Conservation (phyloP, 73 alveolate genomes). For the Tetrahymena borealis region DNA sequence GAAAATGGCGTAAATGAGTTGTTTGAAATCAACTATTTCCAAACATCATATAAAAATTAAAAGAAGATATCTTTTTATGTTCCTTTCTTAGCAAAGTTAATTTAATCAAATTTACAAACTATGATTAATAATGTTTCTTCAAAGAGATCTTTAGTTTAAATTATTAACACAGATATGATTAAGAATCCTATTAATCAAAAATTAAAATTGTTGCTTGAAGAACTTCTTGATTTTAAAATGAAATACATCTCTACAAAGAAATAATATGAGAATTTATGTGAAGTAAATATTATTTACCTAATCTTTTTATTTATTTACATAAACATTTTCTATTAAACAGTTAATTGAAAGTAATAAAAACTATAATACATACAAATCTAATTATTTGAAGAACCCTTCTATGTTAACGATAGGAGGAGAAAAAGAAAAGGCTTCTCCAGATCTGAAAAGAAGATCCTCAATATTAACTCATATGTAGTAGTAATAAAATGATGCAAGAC, state of each 20-base stretch:
- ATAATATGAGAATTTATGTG: background rate
- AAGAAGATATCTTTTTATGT: background rate
- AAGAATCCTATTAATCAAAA: background rate
- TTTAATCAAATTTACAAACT: background rate
- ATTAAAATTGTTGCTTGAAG: background rate
- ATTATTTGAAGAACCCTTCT: no score
- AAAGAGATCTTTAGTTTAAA: background rate
- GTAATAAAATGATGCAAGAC: no score
- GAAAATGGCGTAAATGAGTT: background rate
- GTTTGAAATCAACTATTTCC: background rate
- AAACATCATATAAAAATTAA: background rate
- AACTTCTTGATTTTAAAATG: background rate
- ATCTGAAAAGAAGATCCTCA: no score
- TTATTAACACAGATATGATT: background rate
- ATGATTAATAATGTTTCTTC: background rate
- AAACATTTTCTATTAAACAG: no score
- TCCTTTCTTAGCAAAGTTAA: background rate
- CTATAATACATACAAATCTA: no score
- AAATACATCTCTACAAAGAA: background rate
- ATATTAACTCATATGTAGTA: no score
- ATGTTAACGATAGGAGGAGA: no score
- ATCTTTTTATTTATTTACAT: background rate
- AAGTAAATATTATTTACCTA: background rate
- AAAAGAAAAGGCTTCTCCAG: no score
- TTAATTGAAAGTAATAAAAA: no score